These are phyloP conservation scores for Trypanosoma congolense DNA, from an alignment of 208 protist genomes.

Conservation along the genomic window DNA sequence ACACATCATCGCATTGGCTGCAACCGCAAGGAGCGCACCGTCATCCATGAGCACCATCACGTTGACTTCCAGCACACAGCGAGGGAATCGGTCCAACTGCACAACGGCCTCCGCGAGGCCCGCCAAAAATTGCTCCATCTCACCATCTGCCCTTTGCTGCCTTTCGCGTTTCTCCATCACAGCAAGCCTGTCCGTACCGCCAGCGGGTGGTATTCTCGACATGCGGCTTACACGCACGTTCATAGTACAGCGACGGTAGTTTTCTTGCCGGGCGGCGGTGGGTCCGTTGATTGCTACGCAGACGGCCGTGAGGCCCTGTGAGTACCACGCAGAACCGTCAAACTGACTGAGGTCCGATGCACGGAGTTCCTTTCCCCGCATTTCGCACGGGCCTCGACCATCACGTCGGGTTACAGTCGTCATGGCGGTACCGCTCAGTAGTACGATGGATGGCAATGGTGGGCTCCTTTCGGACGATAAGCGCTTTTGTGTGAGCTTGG, in stretches of 20 bases:
- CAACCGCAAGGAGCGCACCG: slow-evolving; percentile 58
- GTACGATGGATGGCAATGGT: no score
- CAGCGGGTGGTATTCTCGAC: slow-evolving; percentile 23
- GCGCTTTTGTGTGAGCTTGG: no score
- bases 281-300: slow-evolving; percentile 68
- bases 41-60: slow-evolving; percentile 68
- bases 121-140: slow-evolving; percentile 40
- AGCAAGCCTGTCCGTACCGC: slow-evolving; percentile 43
- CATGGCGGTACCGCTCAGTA: background rate
- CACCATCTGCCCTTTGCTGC: slow-evolving; percentile 35
- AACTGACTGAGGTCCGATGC: slow-evolving; percentile 55
- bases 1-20: slow-evolving; percentile 77
- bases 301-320: slow-evolving; percentile 67
- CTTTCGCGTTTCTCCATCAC: slow-evolving; percentile 34
- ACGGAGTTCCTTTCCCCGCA: slow-evolving; percentile 62
- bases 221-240: slow-evolving; percentile 23
- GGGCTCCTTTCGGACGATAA: no score
- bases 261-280: slow-evolving; percentile 36
- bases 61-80: slow-evolving; percentile 56
- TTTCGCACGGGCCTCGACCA: slow-evolving; percentile 53
- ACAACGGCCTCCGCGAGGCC: slow-evolving; percentile 42
- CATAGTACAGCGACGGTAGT: slow-evolving; percentile 39
- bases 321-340: slow-evolving; percentile 74
- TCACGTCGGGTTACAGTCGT: slow-evolving; percentile 37
- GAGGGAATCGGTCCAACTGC: slow-evolving; percentile 48